Base-by-base conservation (phyloP, 225 moss, liverwort and hornwort genomes). In the Sphagnum tenellum region DNA sequence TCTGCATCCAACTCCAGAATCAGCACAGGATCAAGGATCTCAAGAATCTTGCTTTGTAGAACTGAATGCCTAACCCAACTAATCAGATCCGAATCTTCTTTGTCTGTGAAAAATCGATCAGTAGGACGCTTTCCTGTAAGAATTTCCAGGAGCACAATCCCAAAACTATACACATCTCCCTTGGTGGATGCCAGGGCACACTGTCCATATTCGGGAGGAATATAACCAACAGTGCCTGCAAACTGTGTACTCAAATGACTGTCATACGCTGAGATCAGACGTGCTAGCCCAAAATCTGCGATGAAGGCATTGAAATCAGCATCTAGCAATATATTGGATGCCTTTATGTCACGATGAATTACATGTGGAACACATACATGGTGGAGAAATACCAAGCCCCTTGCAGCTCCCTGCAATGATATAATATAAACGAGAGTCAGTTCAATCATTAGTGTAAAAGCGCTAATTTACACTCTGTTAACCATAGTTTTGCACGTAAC, bases 201-300 rank as follows among this genome's bases (percentile, higher is more conserved):
- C 55, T 76, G 70, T 45, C 66, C 73, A 58, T 80, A 80, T 71
- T 81, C 81, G n/a, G 81, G 81, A 12, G 81, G 71, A 46, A 81
- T 72, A 52, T 81, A 81, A 10, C 77, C 81, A 7, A 74, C 56
- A 46, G 67, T 81, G 3, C 81, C 81, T 2, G 81, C 81, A 3
- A 81, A 71, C 3, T n/a, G 12, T 6, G 81, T 81, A 50, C 71
- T 81, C 60, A 81, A 12, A 66, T 77, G 81, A 56, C 74, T 65
- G 29, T 81, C 74, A 14, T 77, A 74, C 2, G 74, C 71, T 49
- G 70, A 68, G 6, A 77, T 61, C 45, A 64, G 59, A 49, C 75
- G 58, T 12, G 79, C 79, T 7, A 79, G 76, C 9, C 79, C 79
- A 58, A 79, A 79, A 59, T 79, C 79, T 2, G 72, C 65, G 45